Base-by-base conservation (phyloP, 805 yeast species). In the Tetrapisispora pingtungensis region DNA sequence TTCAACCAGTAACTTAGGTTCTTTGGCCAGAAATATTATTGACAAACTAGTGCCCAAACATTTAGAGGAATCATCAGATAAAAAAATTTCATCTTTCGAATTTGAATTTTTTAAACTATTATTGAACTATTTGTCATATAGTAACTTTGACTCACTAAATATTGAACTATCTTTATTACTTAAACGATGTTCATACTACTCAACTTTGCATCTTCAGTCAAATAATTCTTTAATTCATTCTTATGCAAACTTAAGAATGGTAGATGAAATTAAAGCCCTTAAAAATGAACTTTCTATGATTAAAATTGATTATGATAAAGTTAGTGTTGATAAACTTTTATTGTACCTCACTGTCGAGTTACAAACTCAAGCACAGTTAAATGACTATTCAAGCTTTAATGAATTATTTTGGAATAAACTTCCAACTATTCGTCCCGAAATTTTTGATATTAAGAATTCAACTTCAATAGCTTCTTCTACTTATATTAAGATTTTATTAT, bases 11-110 rank as follows among this genome's bases (percentile, higher is more conserved):
- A 67, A 68, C 41, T 47, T 69, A 12, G 48, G 47, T 1, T 58
- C 60, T 38, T 60, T 69, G 17, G 42, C 64, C 1, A 50, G 55
- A 10, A 47, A 54, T n/a, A 68, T 65, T 43, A 45, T 57, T 10
- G 51, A 48, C 8, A 58, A 60, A 37, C 67, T 72, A 68, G 31
- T 63, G 7, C 44, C 27, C 13, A 43, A 33, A 7, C 15, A 40
- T 22, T 10, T n/a, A 1, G 15, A 38, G 6, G 18, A 27, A 5
- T 2, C 2, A 4, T 4, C 12, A 2, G 42, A 27, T 0, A 51
- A 44, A 30, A 33, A 39, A 14, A 42, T 54, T 13, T 51, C 59
- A 1, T 15, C 44, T 3, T 48, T 62, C 24, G 68, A 64, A 46
- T 24, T 33, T 3, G 49, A 51, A 1, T 56, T 60, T 44, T 15